A percentile compares a stretch with the other conserved stretches of the same genome.
These are phyloP conservation scores for Epithele typhae DNA, from an alignment of 768 basidiomycete genomes.

Conservation along the genomic window DNA sequence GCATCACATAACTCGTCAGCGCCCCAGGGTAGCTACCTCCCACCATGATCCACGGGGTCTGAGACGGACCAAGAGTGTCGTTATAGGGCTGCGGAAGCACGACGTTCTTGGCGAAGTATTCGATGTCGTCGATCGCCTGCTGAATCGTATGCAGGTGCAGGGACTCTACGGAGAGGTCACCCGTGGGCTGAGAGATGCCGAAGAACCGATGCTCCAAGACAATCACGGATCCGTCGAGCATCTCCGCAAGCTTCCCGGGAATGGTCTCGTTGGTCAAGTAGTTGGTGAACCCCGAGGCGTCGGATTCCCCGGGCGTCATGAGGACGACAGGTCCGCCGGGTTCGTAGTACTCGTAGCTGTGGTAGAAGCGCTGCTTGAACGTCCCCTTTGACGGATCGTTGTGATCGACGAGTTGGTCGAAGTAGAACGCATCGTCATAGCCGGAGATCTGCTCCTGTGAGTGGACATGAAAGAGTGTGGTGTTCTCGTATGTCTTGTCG, in stretches of 20 bases:
- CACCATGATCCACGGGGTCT: slow-evolving; percentile 34
- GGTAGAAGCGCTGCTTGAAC: slow-evolving; percentile 73
- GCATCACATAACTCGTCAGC: slow-evolving; percentile 58
- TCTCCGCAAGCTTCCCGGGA: slow-evolving; percentile 58
- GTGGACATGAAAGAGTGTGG: neutral
- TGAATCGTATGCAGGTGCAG: slow-evolving; percentile 57
- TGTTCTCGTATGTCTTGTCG: no score
- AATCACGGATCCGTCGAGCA: slow-evolving; percentile 55
- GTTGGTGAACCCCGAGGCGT: slow-evolving; percentile 38
- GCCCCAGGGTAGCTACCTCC: slow-evolving; percentile 38
- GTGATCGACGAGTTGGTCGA: slow-evolving; percentile 52
- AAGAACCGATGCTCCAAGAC: slow-evolving; percentile 73
- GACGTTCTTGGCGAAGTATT: slow-evolving; percentile 60
- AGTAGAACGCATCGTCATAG: slow-evolving; percentile 38
- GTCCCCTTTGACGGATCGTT: slow-evolving; percentile 58
- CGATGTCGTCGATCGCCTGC: slow-evolving; percentile 67
- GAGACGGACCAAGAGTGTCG: slow-evolving; percentile 42
- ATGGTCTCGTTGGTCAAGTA: slow-evolving; percentile 60
- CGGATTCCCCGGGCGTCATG: slow-evolving; percentile 60
- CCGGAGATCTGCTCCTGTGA: slow-evolving; percentile 17
- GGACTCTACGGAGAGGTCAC: slow-evolving; percentile 53
- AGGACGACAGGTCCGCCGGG: slow-evolving; percentile 54
- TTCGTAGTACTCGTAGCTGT: slow-evolving; percentile 64
- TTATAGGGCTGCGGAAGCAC: slow-evolving; percentile 63
- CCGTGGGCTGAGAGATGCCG: slow-evolving; percentile 61